Percentiles rank a stretch among this genome's conserved stretches.
These are phyloP conservation scores for Obelidium mucronatum DNA, from an alignment of 192 early-diverging fungal genomes.

Conservation along the genomic window DNA sequence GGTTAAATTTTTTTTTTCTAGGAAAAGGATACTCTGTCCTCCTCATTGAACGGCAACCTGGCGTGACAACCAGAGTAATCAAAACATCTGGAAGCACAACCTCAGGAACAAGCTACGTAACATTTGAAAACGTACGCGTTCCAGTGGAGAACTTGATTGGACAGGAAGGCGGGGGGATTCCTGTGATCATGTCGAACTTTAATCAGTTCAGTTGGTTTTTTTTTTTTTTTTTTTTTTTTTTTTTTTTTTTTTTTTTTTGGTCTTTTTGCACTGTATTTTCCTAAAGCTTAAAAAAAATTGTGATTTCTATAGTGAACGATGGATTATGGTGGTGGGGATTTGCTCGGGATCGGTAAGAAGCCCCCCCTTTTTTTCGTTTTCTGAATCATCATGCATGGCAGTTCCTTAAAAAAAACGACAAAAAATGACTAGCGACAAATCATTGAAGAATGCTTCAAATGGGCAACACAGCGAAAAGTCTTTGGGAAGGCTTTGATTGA, in stretches of 20 bases:
- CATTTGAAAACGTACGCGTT: constrained; percentile 72
- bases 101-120: constrained; percentile 62
- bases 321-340: constrained; percentile 58
- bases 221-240: no score
- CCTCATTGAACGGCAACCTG: constrained; percentile 59
- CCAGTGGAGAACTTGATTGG: constrained; percentile 74
- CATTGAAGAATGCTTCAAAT: constrained; percentile 65
- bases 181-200: constrained; percentile 74
- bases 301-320: constrained; percentile 54
- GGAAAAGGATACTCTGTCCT: constrained; percentile 56
- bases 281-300: not conserved
- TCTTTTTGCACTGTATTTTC: no score
- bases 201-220: constrained; percentile 57
- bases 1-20: not conserved
- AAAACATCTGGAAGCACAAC: constrained; percentile 67
- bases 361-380: constrained; percentile 31
- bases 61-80: constrained; percentile 67
- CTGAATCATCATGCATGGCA: not conserved
- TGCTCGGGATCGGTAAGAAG: constrained; percentile 48
- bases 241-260: no score
- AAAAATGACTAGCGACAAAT: not conserved
- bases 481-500: constrained; percentile 72
- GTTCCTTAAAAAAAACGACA: not conserved
- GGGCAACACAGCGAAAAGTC: constrained; percentile 74
- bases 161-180: constrained; percentile 68